Base-by-base conservation (phyloP, 768 basidiomycete genomes). In the Tylopilus balloui region DNA sequence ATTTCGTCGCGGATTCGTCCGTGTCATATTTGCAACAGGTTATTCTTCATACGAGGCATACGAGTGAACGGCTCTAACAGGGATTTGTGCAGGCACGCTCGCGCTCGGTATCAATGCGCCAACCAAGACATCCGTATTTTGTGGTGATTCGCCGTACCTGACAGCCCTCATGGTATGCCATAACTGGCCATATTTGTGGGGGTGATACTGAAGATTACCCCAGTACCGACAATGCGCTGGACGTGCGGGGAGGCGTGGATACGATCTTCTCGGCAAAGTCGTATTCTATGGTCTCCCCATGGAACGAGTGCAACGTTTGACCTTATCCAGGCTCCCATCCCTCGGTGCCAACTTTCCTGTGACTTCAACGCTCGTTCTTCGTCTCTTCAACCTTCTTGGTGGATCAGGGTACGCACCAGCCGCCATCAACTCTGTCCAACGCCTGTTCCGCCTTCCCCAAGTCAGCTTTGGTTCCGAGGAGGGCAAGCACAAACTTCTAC, bases 71-170 rank as follows among this genome's bases (percentile, higher is more conserved):
- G 4, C 12, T 47, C 34, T 53, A 21, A 56, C 13, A 9, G 14
- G 29, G 25, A 34, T 11, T 39, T 15, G 11, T 1, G n/a, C 43
- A 81, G 81, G 80, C 1, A 86, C 84, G 6, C 69, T 87, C 47
- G 85, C 86, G 1, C 69, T 88, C 13, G 86, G 86, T 49, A 88
- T 88, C 57, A 88, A 88, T 57, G 84, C 84, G 0, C 86, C 86
- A 1, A 74, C 83, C 0, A 84, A 78, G 56, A 83, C 86, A 0
- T 72, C 78, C 2, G 73, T 83, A 6, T 86, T 86, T 56, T 78
- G 75, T 45, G 79, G 78, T 0, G 82, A 84, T 61, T 83, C 82
- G 0, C 78, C 78, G 1, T 81, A 50, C 59, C 56, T 84, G 29
- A 83, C 81, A 1, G 78, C 81, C 1, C 73, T 85, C 8, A 79